Evolutionary conservation across 2,329 filamentous ascomycete species (phyloP).

Genomic region (Kalaharituber pfeilii): DNA sequence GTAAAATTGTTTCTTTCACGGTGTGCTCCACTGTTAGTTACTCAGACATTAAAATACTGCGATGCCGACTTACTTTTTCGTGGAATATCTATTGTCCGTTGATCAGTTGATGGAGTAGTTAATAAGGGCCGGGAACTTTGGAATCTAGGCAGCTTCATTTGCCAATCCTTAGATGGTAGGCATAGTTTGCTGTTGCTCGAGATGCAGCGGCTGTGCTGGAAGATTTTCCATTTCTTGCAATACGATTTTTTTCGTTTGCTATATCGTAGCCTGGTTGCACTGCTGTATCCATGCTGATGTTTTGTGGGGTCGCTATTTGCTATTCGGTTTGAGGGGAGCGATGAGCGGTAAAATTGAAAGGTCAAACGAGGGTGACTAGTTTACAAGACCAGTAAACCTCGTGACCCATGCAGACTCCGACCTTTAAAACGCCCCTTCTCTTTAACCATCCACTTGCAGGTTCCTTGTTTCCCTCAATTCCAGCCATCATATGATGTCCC

Average conservation of each 20-base stretch:
- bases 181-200: not conserved
- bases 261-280: not conserved
- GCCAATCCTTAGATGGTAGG: not conserved
- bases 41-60: not conserved
- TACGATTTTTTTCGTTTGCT: not conserved
- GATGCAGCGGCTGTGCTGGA: not conserved
- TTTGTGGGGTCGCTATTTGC: not conserved
- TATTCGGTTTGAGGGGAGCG: not conserved
- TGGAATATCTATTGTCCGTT: not conserved
- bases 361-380: too few relatives aligned
- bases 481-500: too few relatives aligned
- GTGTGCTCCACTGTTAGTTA: not conserved
- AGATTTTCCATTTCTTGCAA: not conserved
- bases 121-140: not conserved
- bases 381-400: too few relatives aligned
- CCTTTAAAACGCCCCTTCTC: too few relatives aligned
- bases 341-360: not conserved
- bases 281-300: not conserved
- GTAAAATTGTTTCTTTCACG: not conserved
- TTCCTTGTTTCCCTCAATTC: too few relatives aligned
- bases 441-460: too few relatives aligned
- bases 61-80: not conserved
- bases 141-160: not conserved
- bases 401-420: too few relatives aligned
- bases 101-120: not conserved